Evolutionary conservation across 106 monocot species (phyloP).

Genomic region (Dendrobium catenatum): DNA sequence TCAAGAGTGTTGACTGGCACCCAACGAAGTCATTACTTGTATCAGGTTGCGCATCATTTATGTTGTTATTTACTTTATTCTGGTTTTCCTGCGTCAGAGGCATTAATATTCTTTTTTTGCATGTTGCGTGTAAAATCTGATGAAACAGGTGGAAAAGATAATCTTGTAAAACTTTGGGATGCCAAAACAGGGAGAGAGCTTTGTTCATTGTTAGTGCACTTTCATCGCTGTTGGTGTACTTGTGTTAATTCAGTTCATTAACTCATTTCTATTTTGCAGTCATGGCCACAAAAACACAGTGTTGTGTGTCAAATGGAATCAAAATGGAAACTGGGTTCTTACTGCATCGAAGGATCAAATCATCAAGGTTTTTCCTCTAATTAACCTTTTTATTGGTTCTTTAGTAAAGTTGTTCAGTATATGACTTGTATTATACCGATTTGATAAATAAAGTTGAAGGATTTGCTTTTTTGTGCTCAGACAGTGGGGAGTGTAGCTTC

Average conservation of each 20-base stretch:
- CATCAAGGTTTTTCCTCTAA: conserved; percentile 44
- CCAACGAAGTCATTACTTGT: conserved; percentile 88
- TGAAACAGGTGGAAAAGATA: conserved; percentile 87
- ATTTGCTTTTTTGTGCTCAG: background rate
- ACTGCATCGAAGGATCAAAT: conserved; percentile 97
- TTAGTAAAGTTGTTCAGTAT: background rate
- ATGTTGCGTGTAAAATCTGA: background rate
- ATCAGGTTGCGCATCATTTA: conserved; percentile 49
- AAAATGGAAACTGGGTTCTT: conserved; percentile 98
- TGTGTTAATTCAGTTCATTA: background rate
- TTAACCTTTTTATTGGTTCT: conserved; percentile 1
- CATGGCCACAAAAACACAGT: conserved; percentile 99
- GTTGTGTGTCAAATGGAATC: conserved; percentile 97
- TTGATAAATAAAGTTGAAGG: background rate
- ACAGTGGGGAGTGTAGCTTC: background rate
- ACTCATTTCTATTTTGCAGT: conserved; percentile 32
- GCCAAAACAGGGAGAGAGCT: conserved; percentile 86
- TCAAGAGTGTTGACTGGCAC: conserved; percentile 98
- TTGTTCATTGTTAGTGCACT: conserved; percentile 69
- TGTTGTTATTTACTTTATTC: background rate
- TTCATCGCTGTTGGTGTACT: background rate
- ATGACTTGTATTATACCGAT: background rate
- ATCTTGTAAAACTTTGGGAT: conserved; percentile 99
- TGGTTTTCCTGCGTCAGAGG: background rate
- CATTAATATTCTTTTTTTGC: background rate